A percentile compares a stretch with the other conserved stretches of the same genome.
Conservation (phyloP, 768 basidiomycete species). For the Kwoniella sp. region DNA sequence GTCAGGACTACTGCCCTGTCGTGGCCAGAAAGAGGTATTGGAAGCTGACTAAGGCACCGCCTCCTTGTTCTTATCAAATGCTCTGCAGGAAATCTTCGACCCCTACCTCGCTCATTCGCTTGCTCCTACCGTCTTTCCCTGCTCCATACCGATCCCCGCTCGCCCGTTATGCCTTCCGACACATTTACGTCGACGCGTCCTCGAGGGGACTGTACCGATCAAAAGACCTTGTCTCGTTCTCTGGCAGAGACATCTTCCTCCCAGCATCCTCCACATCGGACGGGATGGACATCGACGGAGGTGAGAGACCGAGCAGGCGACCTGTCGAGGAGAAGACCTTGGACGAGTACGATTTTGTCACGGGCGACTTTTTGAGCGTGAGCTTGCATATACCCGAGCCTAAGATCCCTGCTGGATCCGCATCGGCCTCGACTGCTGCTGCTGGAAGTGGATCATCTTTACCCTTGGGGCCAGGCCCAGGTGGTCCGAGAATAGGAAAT, state of each 20-base stretch:
- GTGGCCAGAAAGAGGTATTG: too few relatives aligned
- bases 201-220: constrained; percentile 42
- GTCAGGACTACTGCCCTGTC: too few relatives aligned
- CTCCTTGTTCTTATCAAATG: too few relatives aligned
- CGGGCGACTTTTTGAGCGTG: constrained; percentile 47
- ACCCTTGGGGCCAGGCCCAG: background rate
- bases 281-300: background rate
- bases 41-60: too few relatives aligned
- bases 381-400: constrained; percentile 41
- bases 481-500: background rate
- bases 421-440: background rate
- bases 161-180: constrained; percentile 46
- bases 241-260: constrained; percentile 40
- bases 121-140: constrained; percentile 45
- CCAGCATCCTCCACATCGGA: background rate
- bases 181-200: constrained; percentile 50
- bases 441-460: background rate
- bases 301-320: background rate
- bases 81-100: constrained; percentile 50
- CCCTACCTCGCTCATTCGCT: constrained; percentile 42
- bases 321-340: constrained; percentile 47
- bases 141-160: constrained; percentile 46
- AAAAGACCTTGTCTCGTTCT: constrained; percentile 44
- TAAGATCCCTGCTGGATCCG: constrained; percentile 20
- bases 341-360: constrained; percentile 45